Evolutionary conservation across 2,329 filamentous ascomycete genomes (phyloP), one percentile per base, ranked within the genome.

Genomic region (Penicillium palitans): DNA sequence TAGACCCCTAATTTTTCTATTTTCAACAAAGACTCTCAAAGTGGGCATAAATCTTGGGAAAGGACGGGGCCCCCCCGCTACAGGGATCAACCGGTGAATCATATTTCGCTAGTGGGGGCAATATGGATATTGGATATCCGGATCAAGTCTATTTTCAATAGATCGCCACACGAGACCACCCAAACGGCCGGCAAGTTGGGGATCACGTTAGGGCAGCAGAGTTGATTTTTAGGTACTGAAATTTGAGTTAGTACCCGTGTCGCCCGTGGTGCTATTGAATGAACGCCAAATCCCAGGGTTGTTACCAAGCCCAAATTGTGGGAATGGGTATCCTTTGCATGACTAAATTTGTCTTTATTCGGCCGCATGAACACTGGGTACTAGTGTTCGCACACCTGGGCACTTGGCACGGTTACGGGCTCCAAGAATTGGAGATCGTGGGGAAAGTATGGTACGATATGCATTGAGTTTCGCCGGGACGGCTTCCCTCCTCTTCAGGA

Each of bases 81-180:
- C 31, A n/a, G 40, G 33, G 33, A 17, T 33, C 52, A 49, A 48
- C 29, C 50, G 41, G 12, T 25, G n/a, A 55, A 53, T 48, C 33
- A 40, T 24, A 24, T 17, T 47, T 59, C 21, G 46, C 29, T 29
- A 15, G 59, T 62, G 61, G 63, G 55, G 61, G 25, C 24, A 7
- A 13, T 2, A 53, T 52, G 40, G 12, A 44, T 48, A 55, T 51
- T 58, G 58, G 41, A 47, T 55, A 37, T 46, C 61, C 59, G 59
- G 52, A 61, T 49, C 41, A 49, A 62, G 59, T 57, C 53, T 61
- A 62, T 44, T 55, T 58, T 33, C 21, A 13, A 45, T 55, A 12
- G 62, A 64, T 64, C 62, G 50, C 51, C 61, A 52, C n/a, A 42
- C 29, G 41, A 58, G 46, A 42, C 42, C n/a, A 55, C 51, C 51